phyloP scores from a whole-genome alignment of 352 stramenopile genomes.

The Phytophthora cactorum region DNA sequence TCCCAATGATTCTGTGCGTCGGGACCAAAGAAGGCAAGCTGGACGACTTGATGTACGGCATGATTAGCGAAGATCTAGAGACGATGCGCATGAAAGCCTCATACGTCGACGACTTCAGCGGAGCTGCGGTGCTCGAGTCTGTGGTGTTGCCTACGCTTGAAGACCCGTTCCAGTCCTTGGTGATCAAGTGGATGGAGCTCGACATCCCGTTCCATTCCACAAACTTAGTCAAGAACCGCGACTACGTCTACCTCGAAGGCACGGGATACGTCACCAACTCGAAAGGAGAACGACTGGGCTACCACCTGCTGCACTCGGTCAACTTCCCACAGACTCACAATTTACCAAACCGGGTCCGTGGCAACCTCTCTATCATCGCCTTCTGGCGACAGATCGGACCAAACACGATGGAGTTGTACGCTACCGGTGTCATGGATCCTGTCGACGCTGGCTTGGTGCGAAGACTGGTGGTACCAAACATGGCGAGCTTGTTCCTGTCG shows the following conservation, averaged over 20 bases:
- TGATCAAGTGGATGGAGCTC: slow-evolving; percentile 45
- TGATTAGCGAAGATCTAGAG: slow-evolving; percentile 35
- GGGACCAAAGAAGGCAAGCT: slow-evolving; percentile 43
- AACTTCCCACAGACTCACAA: slow-evolving; percentile 46
- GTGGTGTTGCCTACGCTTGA: slow-evolving; percentile 50
- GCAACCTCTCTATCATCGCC: slow-evolving; percentile 53
- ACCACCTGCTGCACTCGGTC: slow-evolving; percentile 44
- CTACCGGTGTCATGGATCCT: slow-evolving; percentile 38
- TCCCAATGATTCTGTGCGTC: slow-evolving; percentile 48
- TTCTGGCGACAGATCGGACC: slow-evolving; percentile 41
- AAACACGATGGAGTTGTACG: slow-evolving; percentile 47
- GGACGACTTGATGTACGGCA: slow-evolving; percentile 42
- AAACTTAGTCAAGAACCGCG: slow-evolving; percentile 53
- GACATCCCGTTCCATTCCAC: slow-evolving; percentile 34
- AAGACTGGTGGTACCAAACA: slow-evolving; percentile 21
- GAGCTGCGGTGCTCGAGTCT: slow-evolving; percentile 25
- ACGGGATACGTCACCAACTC: slow-evolving; percentile 29
- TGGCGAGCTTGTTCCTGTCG: slow-evolving; percentile 28
- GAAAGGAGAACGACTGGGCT: slow-evolving; percentile 38
- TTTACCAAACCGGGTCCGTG: slow-evolving; percentile 42
- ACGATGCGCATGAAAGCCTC: slow-evolving; percentile 39
- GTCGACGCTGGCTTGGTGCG: slow-evolving; percentile 25
- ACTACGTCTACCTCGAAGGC: slow-evolving; percentile 68
- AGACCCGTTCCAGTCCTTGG: slow-evolving; percentile 44
- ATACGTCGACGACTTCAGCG: slow-evolving; percentile 47